Base-by-base conservation (phyloP, 352 stramenopile genomes). In the Poterioochromonas sp. region DNA sequence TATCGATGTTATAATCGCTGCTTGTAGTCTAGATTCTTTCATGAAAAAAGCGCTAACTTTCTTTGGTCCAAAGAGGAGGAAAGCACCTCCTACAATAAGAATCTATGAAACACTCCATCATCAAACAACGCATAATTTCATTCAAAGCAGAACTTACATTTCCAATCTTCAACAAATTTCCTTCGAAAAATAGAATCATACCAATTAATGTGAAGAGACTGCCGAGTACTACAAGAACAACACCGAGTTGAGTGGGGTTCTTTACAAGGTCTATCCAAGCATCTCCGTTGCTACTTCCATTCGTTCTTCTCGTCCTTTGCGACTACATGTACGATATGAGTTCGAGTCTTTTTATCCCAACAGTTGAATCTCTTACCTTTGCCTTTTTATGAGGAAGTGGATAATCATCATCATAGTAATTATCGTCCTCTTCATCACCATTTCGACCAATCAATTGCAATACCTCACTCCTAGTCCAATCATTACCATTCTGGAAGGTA, bases 111-210 rank as follows among this genome's bases (percentile, higher is more conserved):
- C 26, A 11, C 1, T 32, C 5, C 11, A 43, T 47, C 62, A 53
- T 29, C 2, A 5, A 37, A 11, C 20, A 26, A 73, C 5, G 2
- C 2, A 53, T 53, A 73, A 5, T 34, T 53, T 26, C 34, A 73
- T 44, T 11, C 8, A 44, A 44, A n/a, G 41, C 8, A 51, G 5
- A 20, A 51, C 43, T 73, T 53, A 73, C 63, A 53, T 73, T 73
- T 22, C 63, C 63, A 29, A 73, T 11, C 29, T 29, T 37, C 8
- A 73, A 29, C 2, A 73, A 29, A 53, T 73, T 73, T 34, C 34
- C 34, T 53, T 73, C 63, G 63, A 73, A 73, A 29, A 73, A 73
- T 47, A 73, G 29, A 11, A 73, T 73, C 29, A 73, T 73, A 35
- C 63, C 63, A 11, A 73, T 37, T 44, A 73, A 44, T 29, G 63